phyloP scores from a whole-genome alignment of 164 flowering plant species.

The Kalanchoe fedtschenkoi region DNA sequence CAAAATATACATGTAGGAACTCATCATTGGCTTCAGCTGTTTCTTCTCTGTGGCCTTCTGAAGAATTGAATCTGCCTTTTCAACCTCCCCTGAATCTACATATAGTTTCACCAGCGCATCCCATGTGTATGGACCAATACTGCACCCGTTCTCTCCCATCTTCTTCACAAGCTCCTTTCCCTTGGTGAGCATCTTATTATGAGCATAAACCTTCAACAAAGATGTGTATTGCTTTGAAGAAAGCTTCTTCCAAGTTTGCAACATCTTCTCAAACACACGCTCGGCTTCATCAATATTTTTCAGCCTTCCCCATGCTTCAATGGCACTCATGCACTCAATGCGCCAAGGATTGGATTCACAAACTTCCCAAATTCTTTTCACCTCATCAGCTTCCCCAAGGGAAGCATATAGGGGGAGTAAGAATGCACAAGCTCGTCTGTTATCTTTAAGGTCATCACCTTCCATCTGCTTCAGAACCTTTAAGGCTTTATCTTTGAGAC shows the following conservation, averaged over 20 bases:
- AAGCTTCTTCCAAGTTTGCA: conserved; percentile 21
- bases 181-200: conserved; percentile 48
- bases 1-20: conserved; percentile 39
- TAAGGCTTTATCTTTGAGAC: conserved; percentile 63
- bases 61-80: conserved; percentile 66
- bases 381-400: conserved; percentile 62
- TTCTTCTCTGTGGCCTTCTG: conserved; percentile 48
- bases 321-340: conserved; percentile 45
- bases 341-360: conserved; percentile 35
- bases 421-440: conserved; percentile 27
- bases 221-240: conserved; percentile 29
- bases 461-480: conserved; percentile 64
- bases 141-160: conserved; percentile 47
- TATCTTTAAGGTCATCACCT: conserved; percentile 29
- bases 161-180: conserved; percentile 61
- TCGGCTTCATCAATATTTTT: conserved; percentile 62
- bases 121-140: conserved; percentile 58
- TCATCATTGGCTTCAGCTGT: conserved; percentile 35
- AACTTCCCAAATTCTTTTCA: conserved; percentile 51
- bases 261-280: conserved; percentile 47
- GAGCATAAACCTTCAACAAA: conserved; percentile 52
- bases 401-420: conserved; percentile 61
- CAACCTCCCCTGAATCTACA: conserved; percentile 73
- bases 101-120: conserved; percentile 68
- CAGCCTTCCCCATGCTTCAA: conserved; percentile 78